Evolutionary conservation across 805 yeast species (phyloP), one percentile per base, ranked within the genome.

Genomic region (Saccharomycopsis oosterbeekiorum): DNA sequence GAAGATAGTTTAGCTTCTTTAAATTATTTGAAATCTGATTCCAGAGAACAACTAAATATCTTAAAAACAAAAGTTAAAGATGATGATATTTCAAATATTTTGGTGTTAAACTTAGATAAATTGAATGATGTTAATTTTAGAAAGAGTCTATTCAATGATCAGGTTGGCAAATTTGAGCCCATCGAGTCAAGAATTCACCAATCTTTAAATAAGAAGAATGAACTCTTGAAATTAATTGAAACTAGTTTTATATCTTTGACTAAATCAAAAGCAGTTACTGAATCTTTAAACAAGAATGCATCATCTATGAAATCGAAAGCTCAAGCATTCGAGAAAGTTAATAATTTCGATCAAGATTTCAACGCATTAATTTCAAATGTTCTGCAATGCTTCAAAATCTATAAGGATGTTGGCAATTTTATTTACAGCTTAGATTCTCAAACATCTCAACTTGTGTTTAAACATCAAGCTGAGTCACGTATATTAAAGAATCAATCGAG

Each of bases 81-180:
- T 14, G 98, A 93, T 73, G 97, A 93, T 69, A 89, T 91, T 57
- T 86, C 96, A 0, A 84, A 86, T 59, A 76, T 85, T 12, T 76
- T 93, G 39, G 80, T 93, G 9, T 75, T 85, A 65, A 86, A 88
- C 69, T 12, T 47, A 21, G 53, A 47, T 21, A 47, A 24, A 12
- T 26, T 47, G 15, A 26, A 26, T 47, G 53, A 47, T 24, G 6
- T 14, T 3, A 47, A 17, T 21, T 19, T 47, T 47, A 47, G 53
- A 47, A 83, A 81, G 63, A 78, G 81, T 54, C 80, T 78, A 43
- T 74, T 83, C 4, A 83, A 82, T 8, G 77, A 80, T 55, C 91
- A 86, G 62, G 76, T 83, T 62, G 81, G 78, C 57, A 93, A 93
- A 71, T 93, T 90, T 71, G 81, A 80, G 42, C 86, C 86, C 0